phyloP scores from a whole-genome alignment of 441 rosid species.

The Adansonia grandidieri region DNA sequence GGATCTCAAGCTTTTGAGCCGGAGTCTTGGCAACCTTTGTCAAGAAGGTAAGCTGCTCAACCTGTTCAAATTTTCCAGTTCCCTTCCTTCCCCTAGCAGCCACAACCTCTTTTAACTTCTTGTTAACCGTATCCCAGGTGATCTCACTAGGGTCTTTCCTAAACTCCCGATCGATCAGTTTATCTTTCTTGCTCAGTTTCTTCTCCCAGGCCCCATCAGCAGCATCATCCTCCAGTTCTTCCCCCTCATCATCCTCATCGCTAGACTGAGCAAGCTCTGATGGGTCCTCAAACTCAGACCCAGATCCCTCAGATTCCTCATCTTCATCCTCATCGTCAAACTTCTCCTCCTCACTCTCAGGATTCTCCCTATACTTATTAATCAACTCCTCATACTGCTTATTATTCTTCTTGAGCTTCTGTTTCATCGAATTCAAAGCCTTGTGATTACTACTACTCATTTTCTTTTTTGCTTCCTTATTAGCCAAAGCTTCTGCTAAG shows the following conservation, averaged over 20 bases:
- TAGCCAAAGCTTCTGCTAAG: conserved; percentile 64
- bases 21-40: conserved; percentile 79
- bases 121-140: conserved; percentile 75
- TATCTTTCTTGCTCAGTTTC: conserved; percentile 64
- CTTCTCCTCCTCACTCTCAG: conserved; percentile 61
- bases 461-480: conserved; percentile 77
- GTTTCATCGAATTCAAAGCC: conserved; percentile 76
- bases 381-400: conserved; percentile 68
- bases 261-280: conserved; percentile 38
- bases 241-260: conserved; percentile 37
- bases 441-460: conserved; percentile 79
- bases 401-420: conserved; percentile 63
- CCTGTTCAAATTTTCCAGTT: conserved; percentile 74
- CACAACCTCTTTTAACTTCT: conserved; percentile 70
- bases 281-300: conserved; percentile 44
- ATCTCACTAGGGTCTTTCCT: conserved; percentile 61
- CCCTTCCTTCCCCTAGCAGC: conserved; percentile 79
- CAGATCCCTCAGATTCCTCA: conserved; percentile 34
- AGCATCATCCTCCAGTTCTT: conserved; percentile 34
- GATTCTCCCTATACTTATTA: conserved; percentile 52
- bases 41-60: conserved; percentile 74
- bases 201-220: conserved; percentile 59
- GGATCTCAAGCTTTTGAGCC: conserved; percentile 76
- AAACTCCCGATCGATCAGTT: conserved; percentile 61
- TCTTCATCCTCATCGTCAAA: conserved; percentile 40